Evolutionary conservation across 257 asterid species (phyloP).

Genomic region (Rhazya stricta): DNA sequence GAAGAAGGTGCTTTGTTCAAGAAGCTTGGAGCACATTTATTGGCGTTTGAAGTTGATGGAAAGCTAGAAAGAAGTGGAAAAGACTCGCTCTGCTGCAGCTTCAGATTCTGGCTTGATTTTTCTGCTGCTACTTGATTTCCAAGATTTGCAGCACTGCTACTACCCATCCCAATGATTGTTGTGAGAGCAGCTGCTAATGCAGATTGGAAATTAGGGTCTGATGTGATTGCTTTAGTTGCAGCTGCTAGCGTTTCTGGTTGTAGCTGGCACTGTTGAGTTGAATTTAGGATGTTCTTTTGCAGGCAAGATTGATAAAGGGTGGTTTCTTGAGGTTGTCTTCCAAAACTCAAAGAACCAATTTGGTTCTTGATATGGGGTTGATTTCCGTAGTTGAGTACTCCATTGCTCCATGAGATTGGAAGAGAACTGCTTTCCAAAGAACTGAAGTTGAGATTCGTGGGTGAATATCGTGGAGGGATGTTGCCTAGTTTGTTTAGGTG

Average conservation of each 20-base stretch:
- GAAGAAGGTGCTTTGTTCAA: constrained; percentile 20
- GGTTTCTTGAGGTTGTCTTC: constrained; percentile 51
- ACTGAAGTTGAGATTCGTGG: constrained; percentile 75
- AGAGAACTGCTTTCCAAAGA: constrained; percentile 59
- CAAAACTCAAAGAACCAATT: constrained; percentile 46
- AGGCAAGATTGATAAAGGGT: constrained; percentile 47
- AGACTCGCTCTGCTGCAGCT: constrained; percentile 27
- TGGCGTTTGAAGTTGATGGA: constrained; percentile 47
- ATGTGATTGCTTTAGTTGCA: constrained; percentile 82
- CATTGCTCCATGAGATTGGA: constrained; percentile 65
- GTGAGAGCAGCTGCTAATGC: constrained; percentile 86
- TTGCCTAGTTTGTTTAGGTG: constrained; percentile 26
- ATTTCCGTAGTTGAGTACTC: constrained; percentile 36
- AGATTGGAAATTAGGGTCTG: constrained; percentile 82
- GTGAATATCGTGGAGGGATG: constrained; percentile 42
- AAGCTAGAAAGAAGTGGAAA: constrained; percentile 43
- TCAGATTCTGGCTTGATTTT: constrained; percentile 25
- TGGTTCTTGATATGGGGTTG: constrained; percentile 42
- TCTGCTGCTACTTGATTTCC: constrained; percentile 29
- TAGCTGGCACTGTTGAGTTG: constrained; percentile 32
- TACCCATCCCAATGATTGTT: constrained; percentile 50
- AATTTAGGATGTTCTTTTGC: constrained; percentile 32
- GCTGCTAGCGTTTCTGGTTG: constrained; percentile 74
- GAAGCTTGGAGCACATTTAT: constrained; percentile 30
- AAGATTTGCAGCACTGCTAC: constrained; percentile 9